A percentile compares a stretch with the other conserved stretches of the same genome.
Evolutionary conservation across 2,329 filamentous ascomycete genomes (phyloP).

Genomic region (Paracoccidioides lutzii): DNA sequence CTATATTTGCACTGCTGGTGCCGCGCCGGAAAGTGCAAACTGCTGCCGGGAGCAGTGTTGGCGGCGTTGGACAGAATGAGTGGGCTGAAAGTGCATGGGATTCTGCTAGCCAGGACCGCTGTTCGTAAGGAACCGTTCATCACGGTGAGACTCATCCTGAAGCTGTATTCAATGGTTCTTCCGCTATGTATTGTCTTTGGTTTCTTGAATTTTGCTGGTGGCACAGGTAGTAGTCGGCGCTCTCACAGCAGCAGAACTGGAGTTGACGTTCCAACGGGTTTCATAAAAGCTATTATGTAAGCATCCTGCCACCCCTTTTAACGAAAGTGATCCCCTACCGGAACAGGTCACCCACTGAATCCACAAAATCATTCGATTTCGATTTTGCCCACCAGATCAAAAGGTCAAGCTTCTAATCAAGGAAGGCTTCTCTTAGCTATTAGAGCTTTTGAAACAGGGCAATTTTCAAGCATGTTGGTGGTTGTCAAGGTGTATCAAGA

Average conservation of each 20-base stretch:
- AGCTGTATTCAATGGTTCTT: neutral
- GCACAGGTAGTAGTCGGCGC: no score
- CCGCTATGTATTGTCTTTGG: neutral
- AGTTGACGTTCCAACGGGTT: neutral
- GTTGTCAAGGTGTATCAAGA: no score
- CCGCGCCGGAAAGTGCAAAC: neutral
- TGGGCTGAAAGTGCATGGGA: conserved; percentile 13
- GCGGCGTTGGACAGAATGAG: conserved; percentile 12
- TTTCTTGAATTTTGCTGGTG: neutral
- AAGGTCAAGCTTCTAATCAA: no score
- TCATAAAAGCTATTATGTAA: neutral
- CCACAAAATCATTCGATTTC: no score
- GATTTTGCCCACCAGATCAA: no score
- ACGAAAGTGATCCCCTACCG: no score
- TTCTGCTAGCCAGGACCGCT: conserved; percentile 19
- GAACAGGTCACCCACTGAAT: no score
- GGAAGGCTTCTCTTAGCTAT: no score
- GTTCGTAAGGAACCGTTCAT: conserved; percentile 24
- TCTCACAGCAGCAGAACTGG: no score
- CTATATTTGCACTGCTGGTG: conserved; percentile 3
- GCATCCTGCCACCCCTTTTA: neutral
- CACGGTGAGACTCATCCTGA: conserved; percentile 17
- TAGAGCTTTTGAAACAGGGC: no score
- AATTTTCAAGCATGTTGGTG: no score
- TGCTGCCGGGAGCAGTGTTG: neutral